These are phyloP conservation scores for Neurospora terricola DNA, from an alignment of 495 filamentous ascomycete genomes.

Conservation along the genomic window DNA sequence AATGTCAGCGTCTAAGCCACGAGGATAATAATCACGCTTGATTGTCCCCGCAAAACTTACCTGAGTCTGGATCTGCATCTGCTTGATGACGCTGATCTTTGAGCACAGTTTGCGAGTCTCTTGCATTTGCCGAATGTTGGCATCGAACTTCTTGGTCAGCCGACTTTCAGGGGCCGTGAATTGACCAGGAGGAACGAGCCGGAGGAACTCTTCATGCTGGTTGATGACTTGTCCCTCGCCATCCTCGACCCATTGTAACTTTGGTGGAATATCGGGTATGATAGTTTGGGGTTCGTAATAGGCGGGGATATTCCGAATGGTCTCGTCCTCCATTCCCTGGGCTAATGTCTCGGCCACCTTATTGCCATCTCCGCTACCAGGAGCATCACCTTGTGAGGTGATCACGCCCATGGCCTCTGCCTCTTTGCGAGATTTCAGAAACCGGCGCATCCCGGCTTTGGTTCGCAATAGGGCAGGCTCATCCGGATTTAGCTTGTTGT, in stretches of 20 bases:
- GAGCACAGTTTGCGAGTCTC: conserved; percentile 92
- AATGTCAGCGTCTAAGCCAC: conserved; percentile 5
- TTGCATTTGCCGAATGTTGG: conserved; percentile 91
- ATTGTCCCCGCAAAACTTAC: conserved; percentile 34
- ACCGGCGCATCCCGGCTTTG: conserved; percentile 57
- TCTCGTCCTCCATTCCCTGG: conserved; percentile 83
- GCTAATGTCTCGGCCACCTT: conserved; percentile 63
- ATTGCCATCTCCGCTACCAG: conserved; percentile 27
- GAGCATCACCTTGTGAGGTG: conserved; percentile 34
- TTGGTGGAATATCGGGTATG: conserved; percentile 71
- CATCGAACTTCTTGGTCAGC: conserved; percentile 70
- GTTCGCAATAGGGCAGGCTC: conserved; percentile 78
- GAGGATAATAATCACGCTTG: background rate
- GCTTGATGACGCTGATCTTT: conserved; percentile 94
- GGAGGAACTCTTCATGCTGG: conserved; percentile 70
- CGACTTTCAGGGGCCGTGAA: conserved; percentile 71
- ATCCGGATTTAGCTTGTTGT: conserved; percentile 74
- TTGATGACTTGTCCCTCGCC: conserved; percentile 76
- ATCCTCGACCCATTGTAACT: conserved; percentile 79
- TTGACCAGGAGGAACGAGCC: conserved; percentile 58
- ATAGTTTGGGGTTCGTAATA: conserved; percentile 85
- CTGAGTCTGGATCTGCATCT: conserved; percentile 98
- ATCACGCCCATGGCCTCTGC: conserved; percentile 35
- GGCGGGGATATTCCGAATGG: conserved; percentile 70
- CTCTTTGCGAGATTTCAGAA: conserved; percentile 62